phyloP scores from a whole-genome alignment of 768 basidiomycete species.

The Psilocybe subaeruginosa region DNA sequence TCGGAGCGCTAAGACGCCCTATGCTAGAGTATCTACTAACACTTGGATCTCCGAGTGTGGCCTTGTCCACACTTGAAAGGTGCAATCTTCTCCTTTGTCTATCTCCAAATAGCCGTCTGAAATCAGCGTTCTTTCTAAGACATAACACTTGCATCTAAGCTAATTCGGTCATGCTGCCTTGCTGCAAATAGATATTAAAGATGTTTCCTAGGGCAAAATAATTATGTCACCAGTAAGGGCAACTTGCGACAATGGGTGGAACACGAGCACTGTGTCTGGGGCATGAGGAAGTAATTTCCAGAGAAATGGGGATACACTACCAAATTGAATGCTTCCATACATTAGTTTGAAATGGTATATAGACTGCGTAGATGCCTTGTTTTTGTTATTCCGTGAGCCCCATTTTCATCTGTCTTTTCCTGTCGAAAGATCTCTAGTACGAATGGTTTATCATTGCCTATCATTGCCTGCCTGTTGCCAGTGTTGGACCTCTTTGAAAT shows the following conservation, averaged over 20 bases:
- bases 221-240: slow-evolving; percentile 30
- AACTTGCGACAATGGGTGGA: slow-evolving; percentile 37
- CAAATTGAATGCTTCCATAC: slow-evolving; percentile 45
- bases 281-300: slow-evolving; percentile 16
- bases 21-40: too few relatives aligned
- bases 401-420: slow-evolving; percentile 22
- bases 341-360: slow-evolving; percentile 25
- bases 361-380: slow-evolving; percentile 5
- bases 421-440: slow-evolving; percentile 19
- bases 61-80: slow-evolving; percentile 11
- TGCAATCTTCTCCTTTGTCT: slow-evolving; percentile 21
- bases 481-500: too few relatives aligned
- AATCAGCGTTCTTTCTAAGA: slow-evolving; percentile 14
- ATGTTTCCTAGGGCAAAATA: slow-evolving; percentile 17
- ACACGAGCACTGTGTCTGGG: slow-evolving; percentile 36
- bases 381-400: slow-evolving; percentile 33
- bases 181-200: background rate
- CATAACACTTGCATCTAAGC: slow-evolving; percentile 19
- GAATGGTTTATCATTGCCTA: slow-evolving; percentile 26
- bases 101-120: slow-evolving; percentile 18
- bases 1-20: too few relatives aligned
- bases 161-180: slow-evolving; percentile 26
- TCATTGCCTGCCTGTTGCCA: too few relatives aligned
- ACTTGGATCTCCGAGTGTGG: background rate
- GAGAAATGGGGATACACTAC: slow-evolving; percentile 66